These are phyloP conservation scores for Puccinia sorghi DNA, from an alignment of 1,284 basidiomycete genomes.

Conservation along the genomic window DNA sequence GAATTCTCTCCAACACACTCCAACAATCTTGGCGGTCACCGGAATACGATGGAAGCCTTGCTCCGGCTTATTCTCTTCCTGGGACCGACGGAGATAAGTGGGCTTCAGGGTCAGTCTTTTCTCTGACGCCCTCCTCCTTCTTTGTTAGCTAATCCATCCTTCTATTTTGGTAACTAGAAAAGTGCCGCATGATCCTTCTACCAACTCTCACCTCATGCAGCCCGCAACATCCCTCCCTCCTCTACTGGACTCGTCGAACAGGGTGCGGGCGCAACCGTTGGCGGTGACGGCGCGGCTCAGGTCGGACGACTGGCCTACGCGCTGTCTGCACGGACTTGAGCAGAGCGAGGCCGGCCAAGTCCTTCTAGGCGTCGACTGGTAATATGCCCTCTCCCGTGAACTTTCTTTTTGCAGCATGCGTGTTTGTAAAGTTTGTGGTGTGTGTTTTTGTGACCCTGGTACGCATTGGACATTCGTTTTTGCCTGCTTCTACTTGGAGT, in stretches of 20 bases:
- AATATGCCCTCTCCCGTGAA: neutral
- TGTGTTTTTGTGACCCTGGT: too few relatives aligned
- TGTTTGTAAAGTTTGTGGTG: too few relatives aligned
- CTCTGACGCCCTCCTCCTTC: too few relatives aligned
- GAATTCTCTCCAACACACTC: neutral
- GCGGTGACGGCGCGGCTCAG: slow-evolving; percentile 16
- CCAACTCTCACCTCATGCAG: neutral
- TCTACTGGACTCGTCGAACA: neutral
- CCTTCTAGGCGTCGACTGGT: slow-evolving; percentile 36
- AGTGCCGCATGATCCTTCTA: neutral
- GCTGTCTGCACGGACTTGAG: slow-evolving; percentile 23
- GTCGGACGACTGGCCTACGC: slow-evolving; percentile 36
- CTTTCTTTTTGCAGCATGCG: too few relatives aligned
- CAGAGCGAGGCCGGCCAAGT: slow-evolving; percentile 30
- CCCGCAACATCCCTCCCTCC: neutral
- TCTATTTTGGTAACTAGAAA: neutral
- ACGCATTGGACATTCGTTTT: too few relatives aligned
- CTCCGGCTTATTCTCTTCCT: slow-evolving; percentile 27
- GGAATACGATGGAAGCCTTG: slow-evolving; percentile 16
- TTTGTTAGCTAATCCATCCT: neutral
- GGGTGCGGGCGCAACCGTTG: neutral
- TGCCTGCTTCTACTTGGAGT: too few relatives aligned
- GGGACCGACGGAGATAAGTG: neutral
- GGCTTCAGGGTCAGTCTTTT: neutral
- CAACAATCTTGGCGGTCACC: slow-evolving; percentile 24